A percentile compares a stretch with the other conserved stretches of the same genome.
Evolutionary conservation across 768 basidiomycete species (phyloP).

Genomic region (Saitozyma sp.): DNA sequence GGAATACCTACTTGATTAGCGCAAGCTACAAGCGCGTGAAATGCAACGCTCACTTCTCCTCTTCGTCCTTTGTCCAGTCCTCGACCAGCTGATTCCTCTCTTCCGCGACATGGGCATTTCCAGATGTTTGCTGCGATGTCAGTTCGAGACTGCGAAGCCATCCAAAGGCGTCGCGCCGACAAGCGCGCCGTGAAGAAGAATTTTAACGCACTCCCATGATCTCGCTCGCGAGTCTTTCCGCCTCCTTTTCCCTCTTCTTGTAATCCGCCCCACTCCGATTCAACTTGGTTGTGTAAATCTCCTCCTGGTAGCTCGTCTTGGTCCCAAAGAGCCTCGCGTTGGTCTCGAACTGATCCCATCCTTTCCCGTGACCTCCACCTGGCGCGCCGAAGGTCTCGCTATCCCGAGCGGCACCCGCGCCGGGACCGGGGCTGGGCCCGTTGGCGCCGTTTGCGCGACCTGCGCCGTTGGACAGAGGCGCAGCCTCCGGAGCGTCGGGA

Average conservation of each 20-base stretch:
- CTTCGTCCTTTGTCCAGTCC: slow-evolving; percentile 82
- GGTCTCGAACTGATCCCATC: slow-evolving; percentile 52
- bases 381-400: slow-evolving; percentile 42
- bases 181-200: not conserved
- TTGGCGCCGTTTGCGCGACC: slow-evolving; percentile 1
- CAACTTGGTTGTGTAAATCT: slow-evolving; percentile 89
- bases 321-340: slow-evolving; percentile 74
- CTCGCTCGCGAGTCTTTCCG: slow-evolving; percentile 84
- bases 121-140: slow-evolving; percentile 49
- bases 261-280: slow-evolving; percentile 81
- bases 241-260: slow-evolving; percentile 82
- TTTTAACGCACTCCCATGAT: slow-evolving; percentile 72
- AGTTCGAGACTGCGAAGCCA: slow-evolving; percentile 7
- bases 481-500: slow-evolving; percentile 14
- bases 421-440: slow-evolving; percentile 8
- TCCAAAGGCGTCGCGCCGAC: not conserved
- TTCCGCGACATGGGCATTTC: slow-evolving; percentile 84
- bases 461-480: slow-evolving; percentile 10
- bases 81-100: slow-evolving; percentile 64
- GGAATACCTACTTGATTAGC: slow-evolving; percentile 66
- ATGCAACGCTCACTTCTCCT: slow-evolving; percentile 75
- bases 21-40: slow-evolving; percentile 1
- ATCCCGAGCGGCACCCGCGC: slow-evolving; percentile 18
- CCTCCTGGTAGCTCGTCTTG: slow-evolving; percentile 87
- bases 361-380: slow-evolving; percentile 8